Evolutionary conservation across 257 asterid species (phyloP), one percentile per base, ranked within the genome.

Genomic region (Solanum pinnatisectum): DNA sequence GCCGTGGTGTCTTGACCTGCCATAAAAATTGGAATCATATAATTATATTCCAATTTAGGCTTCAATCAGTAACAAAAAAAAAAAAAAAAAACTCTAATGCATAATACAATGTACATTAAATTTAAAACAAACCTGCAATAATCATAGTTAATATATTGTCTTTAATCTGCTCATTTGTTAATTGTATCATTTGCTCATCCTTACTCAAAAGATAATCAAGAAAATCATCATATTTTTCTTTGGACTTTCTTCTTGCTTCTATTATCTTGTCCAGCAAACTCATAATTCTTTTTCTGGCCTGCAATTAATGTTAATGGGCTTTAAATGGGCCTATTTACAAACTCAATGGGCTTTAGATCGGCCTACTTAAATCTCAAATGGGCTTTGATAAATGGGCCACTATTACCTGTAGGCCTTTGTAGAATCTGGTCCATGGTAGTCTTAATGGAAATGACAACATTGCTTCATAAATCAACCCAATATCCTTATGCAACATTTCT

Each of bases 241-340:
- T 60, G 56, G 25, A 42, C 12, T 23, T 25, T 82, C 87, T 33
- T 82, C 87, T 82, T 8, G 59, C 12, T 10, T 70, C 37, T 42
- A 82, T 35, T 5, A 82, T 87, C 65, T 46, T 81, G 72, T 87
- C 83, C 89, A 81, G 8, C 30, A 65, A 63, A 13, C 0, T 46
- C 87, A 82, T 87, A 32, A 81, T 87, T 87, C 83, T 42, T 67
- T 82, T 81, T 68, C 87, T 87, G 23, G 72, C 82, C 87, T 87
- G 87, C 44, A 49, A 46, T 30, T 27, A 35, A 81, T 30, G 8
- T 67, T 1, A 27, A 27, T 46, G 82, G 35, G 78, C 59, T 67
- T 15, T 18, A 42, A 4, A 2, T 18, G 70, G 20, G 12, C 52
- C 20, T 44, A 16, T 4, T 6, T 15, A n/a, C 10, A 7, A 42